These are phyloP conservation scores for Yamadazyma membranifaciens DNA, from an alignment of 1,139 yeast genomes.

Conservation along the genomic window DNA sequence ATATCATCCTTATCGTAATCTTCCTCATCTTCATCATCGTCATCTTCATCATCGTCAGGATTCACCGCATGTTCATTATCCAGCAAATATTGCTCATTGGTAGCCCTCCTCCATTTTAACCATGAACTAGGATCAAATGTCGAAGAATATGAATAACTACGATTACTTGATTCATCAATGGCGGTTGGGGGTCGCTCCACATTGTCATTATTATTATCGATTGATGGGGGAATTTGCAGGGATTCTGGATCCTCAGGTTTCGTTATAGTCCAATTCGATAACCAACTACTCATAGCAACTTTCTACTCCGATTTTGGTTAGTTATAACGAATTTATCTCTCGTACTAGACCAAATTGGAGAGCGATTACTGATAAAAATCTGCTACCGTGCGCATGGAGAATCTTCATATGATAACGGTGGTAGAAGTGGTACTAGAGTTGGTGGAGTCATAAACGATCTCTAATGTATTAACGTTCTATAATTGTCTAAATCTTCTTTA, in stretches of 20 bases:
- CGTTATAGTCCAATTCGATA: conserved; percentile 10
- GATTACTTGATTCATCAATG: background rate
- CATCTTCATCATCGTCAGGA: conserved; percentile 20
- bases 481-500: conserved; percentile 15
- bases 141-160: conserved; percentile 13
- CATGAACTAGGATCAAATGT: conserved; percentile 13
- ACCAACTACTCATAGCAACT: conserved; percentile 11
- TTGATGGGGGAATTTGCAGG: background rate
- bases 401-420: conserved; percentile 5
- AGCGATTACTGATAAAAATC: too few relatives aligned
- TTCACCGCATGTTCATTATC: conserved; percentile 8
- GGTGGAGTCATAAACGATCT: too few relatives aligned
- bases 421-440: too few relatives aligned
- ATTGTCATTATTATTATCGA: background rate
- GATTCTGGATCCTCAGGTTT: background rate
- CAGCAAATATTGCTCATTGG: conserved; percentile 8
- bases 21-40: conserved; percentile 24
- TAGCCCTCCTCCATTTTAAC: conserved; percentile 13
- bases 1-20: conserved; percentile 33
- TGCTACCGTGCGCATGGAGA: background rate
- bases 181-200: background rate
- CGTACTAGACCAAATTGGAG: too few relatives aligned
- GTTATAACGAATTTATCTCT: background rate
- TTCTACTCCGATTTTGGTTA: too few relatives aligned
- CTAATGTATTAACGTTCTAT: conserved; percentile 7